Evolutionary conservation across 345 rosid species (phyloP), one percentile per base, ranked within the genome.

Genomic region (Viola odorata): DNA sequence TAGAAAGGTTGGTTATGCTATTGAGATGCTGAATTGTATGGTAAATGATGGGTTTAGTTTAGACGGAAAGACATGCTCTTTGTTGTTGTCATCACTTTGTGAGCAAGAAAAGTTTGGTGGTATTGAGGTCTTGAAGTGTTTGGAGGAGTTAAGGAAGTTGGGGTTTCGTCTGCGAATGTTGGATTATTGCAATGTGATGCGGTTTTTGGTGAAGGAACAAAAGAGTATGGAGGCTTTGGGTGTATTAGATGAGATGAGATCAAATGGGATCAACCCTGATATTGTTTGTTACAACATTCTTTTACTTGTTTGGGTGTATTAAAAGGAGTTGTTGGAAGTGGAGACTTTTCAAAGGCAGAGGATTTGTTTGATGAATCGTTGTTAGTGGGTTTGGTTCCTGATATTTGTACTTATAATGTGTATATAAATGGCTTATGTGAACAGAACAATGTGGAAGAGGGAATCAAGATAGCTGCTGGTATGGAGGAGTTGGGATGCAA

Each of bases 331-430:
- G 55, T 84, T 17, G 79, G 67, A 2, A 73, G 65, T 52, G 83
- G 76, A 51, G 77, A 77, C 45, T 89, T 72, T 58, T 23, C 37
- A 10, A 75, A 64, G 60, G 96, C 85, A 51, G 96, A 87, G 12
- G 75, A 84, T 69, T 52, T 89, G 70, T 92, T 91, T 15, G 71
- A 68, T 45, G 74, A 72, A 52, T 50, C 61, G 67, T 64, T 91
- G 61, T 81, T 82, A 60, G 75, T 76, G 65, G 96, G 98, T 67
- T 78, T 92, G 77, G 67, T 79, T 62, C 96, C 94, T 23, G 81
- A 87, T 75, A 73, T 81, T 53, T 72, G 75, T 71, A 79, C 88
- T 4, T 92, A 80, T 57, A 89, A 80, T 58, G 86, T 77, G 44
- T 82, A 81, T 63, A 80, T 91, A 38, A 53, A 67, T 37, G 86